Evolutionary conservation across 768 basidiomycete species (phyloP).

Genomic region (Leccinum arenicola): DNA sequence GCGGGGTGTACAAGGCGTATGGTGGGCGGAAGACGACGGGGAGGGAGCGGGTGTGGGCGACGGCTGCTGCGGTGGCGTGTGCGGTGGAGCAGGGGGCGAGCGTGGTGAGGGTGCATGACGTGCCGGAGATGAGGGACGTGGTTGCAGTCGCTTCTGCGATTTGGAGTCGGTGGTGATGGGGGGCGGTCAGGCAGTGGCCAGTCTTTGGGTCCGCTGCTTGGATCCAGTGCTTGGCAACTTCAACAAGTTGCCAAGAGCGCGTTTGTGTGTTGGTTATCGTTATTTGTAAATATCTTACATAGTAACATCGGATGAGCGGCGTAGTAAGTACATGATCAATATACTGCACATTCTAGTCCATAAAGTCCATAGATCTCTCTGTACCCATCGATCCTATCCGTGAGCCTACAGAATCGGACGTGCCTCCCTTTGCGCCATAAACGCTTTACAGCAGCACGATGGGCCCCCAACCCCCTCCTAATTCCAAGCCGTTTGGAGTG

Average conservation of each 20-base stretch:
- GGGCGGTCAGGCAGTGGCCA: no score
- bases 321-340: no score
- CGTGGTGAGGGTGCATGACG: constrained; percentile 82
- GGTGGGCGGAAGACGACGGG: constrained; percentile 55
- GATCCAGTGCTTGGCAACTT: not conserved
- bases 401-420: no score
- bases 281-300: not conserved
- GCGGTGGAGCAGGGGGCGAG: constrained; percentile 71
- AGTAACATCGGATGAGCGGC: no score
- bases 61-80: constrained; percentile 71
- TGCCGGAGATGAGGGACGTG: constrained; percentile 69
- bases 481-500: no score
- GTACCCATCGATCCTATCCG: no score
- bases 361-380: no score
- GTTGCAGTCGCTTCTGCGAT: constrained; percentile 64
- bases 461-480: no score
- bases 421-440: no score
- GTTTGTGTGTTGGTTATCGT: not conserved
- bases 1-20: constrained; percentile 24
- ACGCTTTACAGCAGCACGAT: no score
- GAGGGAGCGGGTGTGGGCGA: constrained; percentile 73
- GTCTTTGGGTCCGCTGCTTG: no score
- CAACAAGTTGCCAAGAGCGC: not conserved
- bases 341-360: no score
- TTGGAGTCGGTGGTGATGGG: constrained; percentile 33